phyloP scores from a whole-genome alignment of 148 eudicot species.

The Fagopyrum tataricum region DNA sequence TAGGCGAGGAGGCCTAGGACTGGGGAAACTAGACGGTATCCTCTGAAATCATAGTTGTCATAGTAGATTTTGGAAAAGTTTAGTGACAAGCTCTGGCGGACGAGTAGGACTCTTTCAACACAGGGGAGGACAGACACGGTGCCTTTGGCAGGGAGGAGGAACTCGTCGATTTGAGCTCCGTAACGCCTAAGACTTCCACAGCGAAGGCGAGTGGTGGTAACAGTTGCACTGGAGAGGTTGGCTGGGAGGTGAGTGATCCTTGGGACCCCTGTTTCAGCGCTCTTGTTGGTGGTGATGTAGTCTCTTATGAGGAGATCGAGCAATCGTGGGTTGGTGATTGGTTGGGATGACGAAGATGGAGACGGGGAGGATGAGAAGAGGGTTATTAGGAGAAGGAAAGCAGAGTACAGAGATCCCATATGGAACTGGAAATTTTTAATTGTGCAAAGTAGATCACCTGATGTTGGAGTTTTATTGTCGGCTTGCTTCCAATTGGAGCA shows the following conservation, averaged over 20 bases:
- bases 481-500: slow-evolving; percentile 9
- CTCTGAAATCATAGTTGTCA: slow-evolving; percentile 38
- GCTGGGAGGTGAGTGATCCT: slow-evolving; percentile 43
- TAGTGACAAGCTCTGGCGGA: slow-evolving; percentile 49
- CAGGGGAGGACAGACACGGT: slow-evolving; percentile 51
- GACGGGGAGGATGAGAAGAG: slow-evolving; percentile 17
- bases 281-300: slow-evolving; percentile 39
- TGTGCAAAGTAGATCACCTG: not conserved
- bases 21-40: slow-evolving; percentile 70
- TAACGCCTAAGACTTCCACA: slow-evolving; percentile 80
- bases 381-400: slow-evolving; percentile 30
- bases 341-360: slow-evolving; percentile 27
- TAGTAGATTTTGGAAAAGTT: slow-evolving; percentile 58
- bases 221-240: slow-evolving; percentile 61
- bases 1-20: slow-evolving; percentile 74
- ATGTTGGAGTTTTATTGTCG: slow-evolving; percentile 8
- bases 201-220: slow-evolving; percentile 40
- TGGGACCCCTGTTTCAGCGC: slow-evolving; percentile 45
- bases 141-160: slow-evolving; percentile 38
- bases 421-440: slow-evolving; percentile 5
- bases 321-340: slow-evolving; percentile 43
- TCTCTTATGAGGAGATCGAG: slow-evolving; percentile 75
- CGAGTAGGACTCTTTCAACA: slow-evolving; percentile 53
- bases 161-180: slow-evolving; percentile 59
- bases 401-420: slow-evolving; percentile 48